phyloP scores from a whole-genome alignment of 2,329 filamentous ascomycete genomes.

The Fusarium liriodendri region DNA sequence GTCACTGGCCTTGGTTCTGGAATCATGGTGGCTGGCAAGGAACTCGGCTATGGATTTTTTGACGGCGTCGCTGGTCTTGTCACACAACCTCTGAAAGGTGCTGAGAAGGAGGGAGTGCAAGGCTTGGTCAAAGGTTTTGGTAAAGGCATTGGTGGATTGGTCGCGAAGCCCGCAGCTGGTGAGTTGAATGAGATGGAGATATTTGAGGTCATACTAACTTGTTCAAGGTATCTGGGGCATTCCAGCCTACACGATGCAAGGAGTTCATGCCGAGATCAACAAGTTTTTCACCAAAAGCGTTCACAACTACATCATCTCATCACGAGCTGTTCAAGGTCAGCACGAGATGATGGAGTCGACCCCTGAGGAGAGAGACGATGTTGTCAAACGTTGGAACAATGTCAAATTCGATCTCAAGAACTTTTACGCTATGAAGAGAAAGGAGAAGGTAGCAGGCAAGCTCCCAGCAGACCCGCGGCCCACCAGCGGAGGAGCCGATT shows the following conservation, averaged over 20 bases:
- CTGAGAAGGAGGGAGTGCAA: constrained; percentile 57
- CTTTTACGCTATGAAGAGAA: constrained; percentile 65
- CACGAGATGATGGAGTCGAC: constrained; percentile 69
- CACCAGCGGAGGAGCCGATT: constrained; percentile 14
- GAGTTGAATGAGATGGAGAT: constrained; percentile 43
- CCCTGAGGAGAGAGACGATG: constrained; percentile 69
- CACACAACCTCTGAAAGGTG: constrained; percentile 77
- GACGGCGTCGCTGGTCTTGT: constrained; percentile 86
- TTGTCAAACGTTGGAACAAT: constrained; percentile 74
- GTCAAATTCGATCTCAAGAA: constrained; percentile 69
- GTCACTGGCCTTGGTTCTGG: constrained; percentile 83
- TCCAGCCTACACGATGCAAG: constrained; percentile 86
- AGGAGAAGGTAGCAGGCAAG: constrained; percentile 55
- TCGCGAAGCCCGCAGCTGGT: constrained; percentile 86
- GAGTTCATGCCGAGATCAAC: constrained; percentile 80
- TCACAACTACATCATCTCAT: constrained; percentile 82
- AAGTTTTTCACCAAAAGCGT: constrained; percentile 77
- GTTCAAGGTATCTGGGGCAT: constrained; percentile 71
- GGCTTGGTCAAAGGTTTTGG: constrained; percentile 84
- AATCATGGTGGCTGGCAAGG: constrained; percentile 80
- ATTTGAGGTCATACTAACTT: background rate
- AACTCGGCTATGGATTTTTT: constrained; percentile 81
- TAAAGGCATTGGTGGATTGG: constrained; percentile 83
- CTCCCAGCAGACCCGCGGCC: constrained; percentile 36
- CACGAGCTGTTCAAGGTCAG: constrained; percentile 79